A percentile compares a stretch with the other conserved stretches of the same genome.
Conservation (phyloP, 805 yeast species). For the Hanseniaspora clermontiae region DNA sequence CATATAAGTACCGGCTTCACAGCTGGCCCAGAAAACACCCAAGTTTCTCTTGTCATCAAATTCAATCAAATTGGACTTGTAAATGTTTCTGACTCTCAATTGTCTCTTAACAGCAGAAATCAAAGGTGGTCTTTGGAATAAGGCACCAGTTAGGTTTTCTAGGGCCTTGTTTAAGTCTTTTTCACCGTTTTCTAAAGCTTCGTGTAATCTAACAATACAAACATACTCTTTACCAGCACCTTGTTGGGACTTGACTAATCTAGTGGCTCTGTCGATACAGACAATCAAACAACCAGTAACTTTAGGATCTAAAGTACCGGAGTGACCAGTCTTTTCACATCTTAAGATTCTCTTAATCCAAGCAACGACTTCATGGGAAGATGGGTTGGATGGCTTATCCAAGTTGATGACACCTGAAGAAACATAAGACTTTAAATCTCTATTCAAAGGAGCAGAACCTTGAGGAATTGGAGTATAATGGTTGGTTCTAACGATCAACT, state of each 20-base stretch:
- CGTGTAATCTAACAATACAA: conserved; percentile 91
- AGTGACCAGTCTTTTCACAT: conserved; percentile 95
- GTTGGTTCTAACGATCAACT: conserved; percentile 84
- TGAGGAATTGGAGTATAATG: conserved; percentile 96
- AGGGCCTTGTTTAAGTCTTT: conserved; percentile 76
- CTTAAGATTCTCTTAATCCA: conserved; percentile 95
- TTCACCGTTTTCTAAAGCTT: conserved; percentile 67
- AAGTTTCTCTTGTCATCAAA: conserved; percentile 93
- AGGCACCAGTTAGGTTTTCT: conserved; percentile 94
- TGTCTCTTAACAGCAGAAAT: conserved; percentile 99
- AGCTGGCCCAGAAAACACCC: conserved; percentile 98
- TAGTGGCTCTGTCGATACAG: conserved; percentile 94
- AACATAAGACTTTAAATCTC: conserved; percentile 82
- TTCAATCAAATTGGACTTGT: conserved; percentile 89
- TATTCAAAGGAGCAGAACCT: conserved; percentile 86
- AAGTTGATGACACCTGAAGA: conserved; percentile 93
- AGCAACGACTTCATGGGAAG: conserved; percentile 98
- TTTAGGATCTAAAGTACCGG: conserved; percentile 97
- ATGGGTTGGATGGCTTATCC: conserved; percentile 96
- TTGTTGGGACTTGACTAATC: conserved; percentile 96
- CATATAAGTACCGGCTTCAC: conserved; percentile 99
- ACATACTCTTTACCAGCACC: conserved; percentile 99
- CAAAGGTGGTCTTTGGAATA: conserved; percentile 98
- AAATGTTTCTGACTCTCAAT: conserved; percentile 93
- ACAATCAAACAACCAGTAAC: conserved; percentile 98